A percentile compares a stretch with the other conserved stretches of the same genome.
These are phyloP conservation scores for Heritiera littoralis DNA, from an alignment of 345 rosid species.

Conservation along the genomic window DNA sequence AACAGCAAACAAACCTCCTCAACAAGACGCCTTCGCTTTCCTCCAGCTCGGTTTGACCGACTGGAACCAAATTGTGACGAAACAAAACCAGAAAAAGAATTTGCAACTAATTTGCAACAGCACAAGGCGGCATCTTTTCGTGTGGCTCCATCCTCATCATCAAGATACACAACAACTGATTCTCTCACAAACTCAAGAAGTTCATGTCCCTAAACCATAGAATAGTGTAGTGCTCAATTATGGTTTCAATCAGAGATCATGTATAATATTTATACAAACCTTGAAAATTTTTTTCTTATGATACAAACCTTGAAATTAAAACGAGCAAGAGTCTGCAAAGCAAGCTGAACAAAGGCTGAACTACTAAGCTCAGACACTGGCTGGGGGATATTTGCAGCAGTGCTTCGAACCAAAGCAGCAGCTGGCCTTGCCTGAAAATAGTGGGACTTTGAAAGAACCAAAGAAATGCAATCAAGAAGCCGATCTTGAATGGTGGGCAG, in stretches of 20 bases:
- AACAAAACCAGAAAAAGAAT: slow-evolving; percentile 59
- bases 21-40: slow-evolving; percentile 75
- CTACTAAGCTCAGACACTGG: slow-evolving; percentile 67
- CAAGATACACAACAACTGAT: slow-evolving; percentile 83
- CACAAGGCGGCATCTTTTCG: slow-evolving; percentile 94
- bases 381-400: slow-evolving; percentile 47
- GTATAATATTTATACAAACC: slow-evolving; percentile 43
- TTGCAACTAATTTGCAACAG: slow-evolving; percentile 85
- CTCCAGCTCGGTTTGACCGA: slow-evolving; percentile 76
- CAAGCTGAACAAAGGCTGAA: slow-evolving; percentile 87
- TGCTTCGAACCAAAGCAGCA: slow-evolving; percentile 58
- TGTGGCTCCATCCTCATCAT: slow-evolving; percentile 87
- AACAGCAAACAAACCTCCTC: slow-evolving; percentile 65
- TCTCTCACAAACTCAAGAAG: slow-evolving; percentile 95
- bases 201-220: slow-evolving; percentile 59
- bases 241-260: slow-evolving; percentile 9
- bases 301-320: slow-evolving; percentile 84
- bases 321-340: slow-evolving; percentile 90
- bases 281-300: slow-evolving; percentile 39
- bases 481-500: slow-evolving; percentile 83
- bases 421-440: slow-evolving; percentile 67
- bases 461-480: slow-evolving; percentile 75
- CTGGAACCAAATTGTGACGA: slow-evolving; percentile 63
- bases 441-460: slow-evolving; percentile 80
- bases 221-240: slow-evolving; percentile 26